Evolutionary conservation across 2,329 filamentous ascomycete genomes (phyloP), one percentile per base, ranked within the genome.

Genomic region (Diplodia corticola): DNA sequence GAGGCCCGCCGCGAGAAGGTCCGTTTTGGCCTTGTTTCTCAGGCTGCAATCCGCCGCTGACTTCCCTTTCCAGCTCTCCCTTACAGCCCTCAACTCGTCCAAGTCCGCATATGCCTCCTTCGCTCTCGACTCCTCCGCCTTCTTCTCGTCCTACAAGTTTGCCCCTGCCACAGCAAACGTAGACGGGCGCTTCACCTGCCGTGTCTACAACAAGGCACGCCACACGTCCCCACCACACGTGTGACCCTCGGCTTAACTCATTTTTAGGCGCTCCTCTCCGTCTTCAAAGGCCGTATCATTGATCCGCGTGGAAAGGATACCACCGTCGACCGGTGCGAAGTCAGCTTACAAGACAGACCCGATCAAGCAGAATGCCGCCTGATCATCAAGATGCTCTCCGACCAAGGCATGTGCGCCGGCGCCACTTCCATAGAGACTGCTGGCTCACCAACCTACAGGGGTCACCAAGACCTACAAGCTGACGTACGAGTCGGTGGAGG

Each of bases 21-120:
- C 77, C 64, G 76, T 73, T 44, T 15, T 15, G 6, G 44, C 50
- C 49, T 51, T 48, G 35, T 28, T 48, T 22, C 35, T 73, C 50
- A 63, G 26, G 63, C 64, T 50, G 48, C 22, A 13, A 64, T 46
- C 64, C 67, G 76, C 24, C 71, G 44, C 28, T 22, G 50, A 50
- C 63, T 33, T 59, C 54, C 33, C 51, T 65, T 24, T 35, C 17
- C 68, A 91, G 91, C 84, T 94, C 69, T 83, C 89, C 4, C 82
- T 94, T 64, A 92, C 90, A 15, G 88, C 91, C 15, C 81, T 94
- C 69, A 94, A 94, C 75, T 85, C 86, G n/a, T 91, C 91, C 65
- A 92, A 91, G 73, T 92, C 91, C 4, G 90, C 90, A 20, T 93
- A 93, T 75, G 88, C 89, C 28, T 89, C 89, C 67, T 89, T 92